Conservation (phyloP, 768 basidiomycete species). For the Trametopsis cervina region DNA sequence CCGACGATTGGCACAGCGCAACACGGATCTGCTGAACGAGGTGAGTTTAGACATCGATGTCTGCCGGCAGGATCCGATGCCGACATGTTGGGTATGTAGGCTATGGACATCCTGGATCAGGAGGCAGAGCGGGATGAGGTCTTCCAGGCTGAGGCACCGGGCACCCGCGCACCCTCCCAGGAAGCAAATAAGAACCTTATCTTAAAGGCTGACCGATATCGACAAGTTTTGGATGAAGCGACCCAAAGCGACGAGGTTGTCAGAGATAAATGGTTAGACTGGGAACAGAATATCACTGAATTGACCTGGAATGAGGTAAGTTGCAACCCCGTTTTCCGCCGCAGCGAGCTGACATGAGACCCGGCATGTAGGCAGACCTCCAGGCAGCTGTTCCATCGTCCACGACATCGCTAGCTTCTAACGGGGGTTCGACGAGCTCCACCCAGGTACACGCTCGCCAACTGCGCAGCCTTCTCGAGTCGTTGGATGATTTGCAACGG, state of each 20-base stretch:
- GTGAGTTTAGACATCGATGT: slow-evolving; percentile 31
- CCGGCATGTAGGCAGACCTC: slow-evolving; percentile 45
- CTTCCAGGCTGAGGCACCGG: slow-evolving; percentile 41
- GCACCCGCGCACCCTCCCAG: slow-evolving; percentile 61
- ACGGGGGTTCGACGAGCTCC: slow-evolving; percentile 2
- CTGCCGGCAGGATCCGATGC: background rate
- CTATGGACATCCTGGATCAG: slow-evolving; percentile 83
- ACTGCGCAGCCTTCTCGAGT: slow-evolving; percentile 69
- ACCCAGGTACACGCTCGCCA: slow-evolving; percentile 62
- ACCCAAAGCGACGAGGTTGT: slow-evolving; percentile 70
- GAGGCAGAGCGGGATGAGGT: slow-evolving; percentile 85
- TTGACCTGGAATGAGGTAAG: slow-evolving; percentile 62
- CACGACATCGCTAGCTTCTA: slow-evolving; percentile 27
- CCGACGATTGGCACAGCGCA: slow-evolving; percentile 53
- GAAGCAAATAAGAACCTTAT: slow-evolving; percentile 73
- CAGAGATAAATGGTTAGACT: slow-evolving; percentile 80
- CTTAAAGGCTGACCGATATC: slow-evolving; percentile 64
- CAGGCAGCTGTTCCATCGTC: slow-evolving; percentile 67
- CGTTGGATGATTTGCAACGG: slow-evolving; percentile 65
- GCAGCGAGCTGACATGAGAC: background rate
- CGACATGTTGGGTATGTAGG: slow-evolving; percentile 37
- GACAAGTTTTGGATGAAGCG: slow-evolving; percentile 66
- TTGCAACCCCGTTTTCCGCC: background rate
- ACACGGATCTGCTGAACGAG: slow-evolving; percentile 64
- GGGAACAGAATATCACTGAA: slow-evolving; percentile 66